Evolutionary conservation across 2,329 filamentous ascomycete genomes (phyloP).

Genomic region (Byssochlamys sp.): DNA sequence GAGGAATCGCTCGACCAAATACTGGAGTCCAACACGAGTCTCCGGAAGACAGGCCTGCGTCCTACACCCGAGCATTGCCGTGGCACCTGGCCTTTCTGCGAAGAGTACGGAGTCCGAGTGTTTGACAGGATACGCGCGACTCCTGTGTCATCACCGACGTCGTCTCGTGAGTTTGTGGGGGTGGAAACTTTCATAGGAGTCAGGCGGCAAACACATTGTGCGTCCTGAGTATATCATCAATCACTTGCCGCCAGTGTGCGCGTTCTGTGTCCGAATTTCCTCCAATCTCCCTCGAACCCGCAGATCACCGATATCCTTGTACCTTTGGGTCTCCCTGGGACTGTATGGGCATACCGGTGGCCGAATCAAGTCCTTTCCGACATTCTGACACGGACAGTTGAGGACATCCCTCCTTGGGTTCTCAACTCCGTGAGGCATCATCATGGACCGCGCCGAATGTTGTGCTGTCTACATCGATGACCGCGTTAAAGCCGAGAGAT

Average conservation of each 20-base stretch:
- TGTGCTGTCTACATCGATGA: conserved; percentile 40
- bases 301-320: neutral
- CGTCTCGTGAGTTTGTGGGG: neutral
- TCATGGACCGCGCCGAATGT: conserved; percentile 35
- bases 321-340: neutral
- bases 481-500: conserved; percentile 35
- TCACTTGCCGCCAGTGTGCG: neutral
- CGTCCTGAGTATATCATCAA: neutral
- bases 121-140: neutral
- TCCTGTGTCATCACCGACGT: neutral
- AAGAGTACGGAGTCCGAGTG: neutral
- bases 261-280: neutral
- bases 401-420: neutral
- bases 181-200: neutral
- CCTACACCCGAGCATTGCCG: neutral
- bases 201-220: neutral
- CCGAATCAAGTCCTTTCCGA: neutral
- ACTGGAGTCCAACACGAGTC: neutral
- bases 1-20: neutral
- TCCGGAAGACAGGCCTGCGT: neutral
- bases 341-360: neutral
- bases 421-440: conserved; percentile 9
- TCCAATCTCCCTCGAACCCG: neutral
- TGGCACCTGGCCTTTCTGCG: neutral
- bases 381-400: neutral